Evolutionary conservation across 2,329 filamentous ascomycete genomes (phyloP).

Genomic region (Claviceps arundinis): DNA sequence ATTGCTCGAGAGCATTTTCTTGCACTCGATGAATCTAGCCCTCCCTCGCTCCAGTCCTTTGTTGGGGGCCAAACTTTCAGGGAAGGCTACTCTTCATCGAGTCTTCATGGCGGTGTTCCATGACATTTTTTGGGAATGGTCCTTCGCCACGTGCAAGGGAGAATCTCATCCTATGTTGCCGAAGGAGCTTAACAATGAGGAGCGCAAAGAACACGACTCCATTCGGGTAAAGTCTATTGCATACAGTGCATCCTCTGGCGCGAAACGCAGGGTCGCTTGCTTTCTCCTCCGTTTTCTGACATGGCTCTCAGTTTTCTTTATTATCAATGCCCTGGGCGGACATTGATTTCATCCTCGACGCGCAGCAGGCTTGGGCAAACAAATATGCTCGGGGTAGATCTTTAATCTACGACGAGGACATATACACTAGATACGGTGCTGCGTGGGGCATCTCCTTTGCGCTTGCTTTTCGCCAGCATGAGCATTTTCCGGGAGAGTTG

Average conservation of each 20-base stretch:
- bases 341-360: slow-evolving; percentile 32
- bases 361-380: slow-evolving; percentile 17
- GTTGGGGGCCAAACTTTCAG: slow-evolving; percentile 34
- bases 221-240: slow-evolving; percentile 29
- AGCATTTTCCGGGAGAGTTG: too few relatives aligned
- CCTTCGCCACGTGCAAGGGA: slow-evolving; percentile 6
- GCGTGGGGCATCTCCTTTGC: too few relatives aligned
- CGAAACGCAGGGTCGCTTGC: neutral
- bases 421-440: slow-evolving; percentile 23
- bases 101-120: slow-evolving; percentile 23
- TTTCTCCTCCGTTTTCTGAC: neutral
- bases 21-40: slow-evolving; percentile 22
- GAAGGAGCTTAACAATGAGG: neutral
- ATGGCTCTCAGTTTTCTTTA: slow-evolving; percentile 24
- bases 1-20: slow-evolving; percentile 38
- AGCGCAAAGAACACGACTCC: slow-evolving; percentile 21
- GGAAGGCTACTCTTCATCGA: slow-evolving; percentile 22
- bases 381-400: too few relatives aligned
- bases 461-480: too few relatives aligned
- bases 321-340: slow-evolving; percentile 30
- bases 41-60: slow-evolving; percentile 22
- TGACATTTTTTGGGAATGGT: slow-evolving; percentile 21
- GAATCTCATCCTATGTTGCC: slow-evolving; percentile 1
- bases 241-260: neutral
- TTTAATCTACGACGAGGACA: slow-evolving; percentile 17